These are phyloP conservation scores for Leersia perrieri DNA, from an alignment of 176 grass and related monocot genomes.

Conservation along the genomic window DNA sequence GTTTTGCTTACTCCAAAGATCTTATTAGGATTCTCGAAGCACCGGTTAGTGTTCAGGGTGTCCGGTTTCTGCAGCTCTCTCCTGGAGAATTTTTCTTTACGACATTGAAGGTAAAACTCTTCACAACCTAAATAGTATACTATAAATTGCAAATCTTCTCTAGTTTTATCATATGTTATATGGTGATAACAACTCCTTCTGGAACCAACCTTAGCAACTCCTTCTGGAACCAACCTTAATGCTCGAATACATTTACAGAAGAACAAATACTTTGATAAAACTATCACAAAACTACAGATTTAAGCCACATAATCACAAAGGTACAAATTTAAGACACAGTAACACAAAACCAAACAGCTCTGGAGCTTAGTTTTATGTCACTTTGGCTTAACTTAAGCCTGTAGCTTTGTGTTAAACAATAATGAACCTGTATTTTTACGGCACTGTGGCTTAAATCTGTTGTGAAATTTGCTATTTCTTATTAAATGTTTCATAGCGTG, in stretches of 20 bases:
- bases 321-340: background rate
- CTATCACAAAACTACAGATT: background rate
- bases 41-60: slow-evolving; percentile 88
- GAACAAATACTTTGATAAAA: background rate
- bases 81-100: slow-evolving; percentile 99
- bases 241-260: background rate
- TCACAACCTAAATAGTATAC: background rate
- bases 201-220: background rate
- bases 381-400: background rate
- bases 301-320: background rate
- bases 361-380: background rate
- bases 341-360: background rate
- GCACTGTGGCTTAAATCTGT: background rate
- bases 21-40: slow-evolving; percentile 82
- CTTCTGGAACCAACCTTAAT: background rate
- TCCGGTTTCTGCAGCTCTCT: slow-evolving; percentile 91
- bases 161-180: background rate
- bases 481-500: slow-evolving; percentile 24
- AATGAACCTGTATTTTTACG: too few relatives aligned
- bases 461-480: background rate
- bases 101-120: slow-evolving; percentile 76
- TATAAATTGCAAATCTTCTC: background rate
- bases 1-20: slow-evolving; percentile 89
- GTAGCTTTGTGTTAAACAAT: background rate
- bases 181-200: background rate